These are phyloP conservation scores for Kazachstania bromeliacearum DNA, from an alignment of 805 yeast species.

Conservation along the genomic window DNA sequence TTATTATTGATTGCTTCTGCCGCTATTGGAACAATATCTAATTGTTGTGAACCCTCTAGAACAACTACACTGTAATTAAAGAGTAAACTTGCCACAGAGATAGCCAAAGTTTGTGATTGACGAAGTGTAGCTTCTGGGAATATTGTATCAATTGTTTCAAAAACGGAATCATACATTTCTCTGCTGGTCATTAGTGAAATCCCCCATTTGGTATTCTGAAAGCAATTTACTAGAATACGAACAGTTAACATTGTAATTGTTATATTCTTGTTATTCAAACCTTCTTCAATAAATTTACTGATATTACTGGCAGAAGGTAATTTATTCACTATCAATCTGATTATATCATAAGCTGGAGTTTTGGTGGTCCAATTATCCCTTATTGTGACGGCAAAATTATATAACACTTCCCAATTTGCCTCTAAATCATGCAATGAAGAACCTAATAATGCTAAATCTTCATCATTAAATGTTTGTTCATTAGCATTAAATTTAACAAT, in stretches of 20 bases:
- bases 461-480: constrained; percentile 35
- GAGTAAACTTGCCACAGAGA: constrained; percentile 42
- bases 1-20: constrained; percentile 24
- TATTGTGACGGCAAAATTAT: constrained; percentile 32
- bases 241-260: constrained; percentile 42
- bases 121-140: constrained; percentile 19
- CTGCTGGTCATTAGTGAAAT: constrained; percentile 31
- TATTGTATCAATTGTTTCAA: constrained; percentile 29
- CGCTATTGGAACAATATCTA: constrained; percentile 25
- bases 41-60: constrained; percentile 18
- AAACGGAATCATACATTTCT: constrained; percentile 32
- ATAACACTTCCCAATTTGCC: constrained; percentile 28
- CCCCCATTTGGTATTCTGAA: constrained; percentile 40
- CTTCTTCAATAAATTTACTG: constrained; percentile 35
- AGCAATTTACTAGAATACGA: constrained; percentile 48
- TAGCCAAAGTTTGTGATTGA: constrained; percentile 26
- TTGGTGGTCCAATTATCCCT: constrained; percentile 40
- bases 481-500: constrained; percentile 60
- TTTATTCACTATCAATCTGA: constrained; percentile 41
- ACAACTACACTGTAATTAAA: constrained; percentile 39
- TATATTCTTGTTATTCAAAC: constrained; percentile 26
- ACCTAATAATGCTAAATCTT: constrained; percentile 27
- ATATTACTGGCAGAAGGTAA: constrained; percentile 34
- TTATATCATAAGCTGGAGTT: constrained; percentile 50
- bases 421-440: constrained; percentile 25